Conservation (phyloP, 2,329 filamentous ascomycete genomes). For the Exophiala calicioides region DNA sequence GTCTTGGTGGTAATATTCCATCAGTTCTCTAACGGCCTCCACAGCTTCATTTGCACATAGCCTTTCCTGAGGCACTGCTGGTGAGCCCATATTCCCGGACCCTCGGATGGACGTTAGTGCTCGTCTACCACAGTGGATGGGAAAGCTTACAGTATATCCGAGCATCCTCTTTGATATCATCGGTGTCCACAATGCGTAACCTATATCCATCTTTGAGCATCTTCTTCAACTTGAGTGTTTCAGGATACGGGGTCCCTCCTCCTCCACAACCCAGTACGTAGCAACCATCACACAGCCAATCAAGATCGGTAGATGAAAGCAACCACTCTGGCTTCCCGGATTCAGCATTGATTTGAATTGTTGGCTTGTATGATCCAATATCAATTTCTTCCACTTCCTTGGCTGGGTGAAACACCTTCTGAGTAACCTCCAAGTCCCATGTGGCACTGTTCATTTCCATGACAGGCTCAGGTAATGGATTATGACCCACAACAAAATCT, state of each 20-base stretch:
- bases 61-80: neutral
- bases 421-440: too few relatives aligned
- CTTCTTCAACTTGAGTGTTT: slow-evolving; percentile 44
- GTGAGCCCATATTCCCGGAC: neutral
- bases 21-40: neutral
- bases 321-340: neutral
- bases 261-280: slow-evolving; percentile 43
- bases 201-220: slow-evolving; percentile 37
- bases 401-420: too few relatives aligned
- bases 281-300: slow-evolving; percentile 41
- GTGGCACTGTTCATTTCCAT: too few relatives aligned
- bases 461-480: too few relatives aligned
- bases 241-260: slow-evolving; percentile 45
- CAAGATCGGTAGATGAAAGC: neutral
- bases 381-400: slow-evolving; percentile 27
- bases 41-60: neutral
- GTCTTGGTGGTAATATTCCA: neutral
- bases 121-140: too few relatives aligned
- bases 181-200: too few relatives aligned
- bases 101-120: neutral
- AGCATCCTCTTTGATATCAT: neutral
- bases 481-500: neutral
- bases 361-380: slow-evolving; percentile 36
- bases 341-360: slow-evolving; percentile 39
- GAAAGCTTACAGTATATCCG: neutral